phyloP scores from a whole-genome alignment of 345 rosid species.

The Boechera divaricarpa region DNA sequence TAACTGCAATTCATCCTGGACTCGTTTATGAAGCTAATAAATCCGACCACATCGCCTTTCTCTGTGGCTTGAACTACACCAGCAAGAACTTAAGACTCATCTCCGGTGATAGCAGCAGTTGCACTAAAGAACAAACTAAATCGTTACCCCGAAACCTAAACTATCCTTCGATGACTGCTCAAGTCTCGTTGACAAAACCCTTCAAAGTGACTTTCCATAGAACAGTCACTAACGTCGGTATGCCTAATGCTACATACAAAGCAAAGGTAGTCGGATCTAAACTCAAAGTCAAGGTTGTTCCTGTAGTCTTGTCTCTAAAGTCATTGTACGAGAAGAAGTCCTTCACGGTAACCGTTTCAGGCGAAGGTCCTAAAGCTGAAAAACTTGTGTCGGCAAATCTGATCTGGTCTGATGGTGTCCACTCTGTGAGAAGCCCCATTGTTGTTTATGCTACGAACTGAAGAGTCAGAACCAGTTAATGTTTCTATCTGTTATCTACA shows the following conservation, averaged over 20 bases:
- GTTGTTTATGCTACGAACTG: constrained; percentile 32
- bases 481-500: constrained; percentile 3
- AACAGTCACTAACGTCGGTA: constrained; percentile 69
- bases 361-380: neutral
- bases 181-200: constrained; percentile 16
- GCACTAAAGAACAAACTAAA: constrained; percentile 35
- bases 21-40: constrained; percentile 46
- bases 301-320: constrained; percentile 47
- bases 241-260: constrained; percentile 51
- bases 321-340: constrained; percentile 50
- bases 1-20: constrained; percentile 47
- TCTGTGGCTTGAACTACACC: constrained; percentile 44
- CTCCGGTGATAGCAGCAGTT: constrained; percentile 50
- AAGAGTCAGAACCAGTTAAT: neutral
- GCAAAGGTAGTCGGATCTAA: constrained; percentile 30
- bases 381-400: constrained; percentile 37
- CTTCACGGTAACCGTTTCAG: constrained; percentile 49
- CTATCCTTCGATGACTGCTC: constrained; percentile 56
- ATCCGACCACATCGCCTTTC: constrained; percentile 40
- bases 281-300: constrained; percentile 48
- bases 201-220: constrained; percentile 48
- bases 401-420: constrained; percentile 52
- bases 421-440: constrained; percentile 48
- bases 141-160: constrained; percentile 51
- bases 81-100: constrained; percentile 30